Evolutionary conservation across 2,329 filamentous ascomycete species (phyloP), one percentile per base, ranked within the genome.

Genomic region (Xylaria digitata): DNA sequence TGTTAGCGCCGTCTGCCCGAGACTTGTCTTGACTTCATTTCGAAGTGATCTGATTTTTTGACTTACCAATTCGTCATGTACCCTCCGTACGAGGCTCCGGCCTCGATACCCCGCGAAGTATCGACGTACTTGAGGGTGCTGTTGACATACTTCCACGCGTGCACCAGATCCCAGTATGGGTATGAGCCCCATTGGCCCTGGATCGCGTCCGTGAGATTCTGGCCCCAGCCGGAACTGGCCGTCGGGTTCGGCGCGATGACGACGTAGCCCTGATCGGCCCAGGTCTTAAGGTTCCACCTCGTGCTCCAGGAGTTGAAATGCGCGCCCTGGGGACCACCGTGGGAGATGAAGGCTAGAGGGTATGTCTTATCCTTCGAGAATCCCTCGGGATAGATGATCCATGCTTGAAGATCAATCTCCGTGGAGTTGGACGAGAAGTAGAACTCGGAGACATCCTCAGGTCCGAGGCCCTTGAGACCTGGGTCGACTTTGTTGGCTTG

Each of bases 211-310:
- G 84, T 86, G 62, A 87, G 83, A 2, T 79, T 76, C 72, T 87
- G 85, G 2, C 85, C 85, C 71, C 85, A 87, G 11, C 85, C 83
- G 6, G 83, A 84, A 63, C 82, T 84, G 15, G 84, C 85, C 1
- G 84, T 85, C 2, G 85, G 85, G 70, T 87, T 86, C 8, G 85
- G 85, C 6, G 82, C 80, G 50, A 87, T 79, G 3, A 86, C 85
- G 34, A 87, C 80, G 70, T 87, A 87, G 50, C 85, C 85, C 71
- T 87, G 85, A 68, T 86, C 85, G 6, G 85, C 85, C 75, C 85
- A 87, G 52, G 85, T 79, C 40, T 83, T 83, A 19, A 83, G 83
- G 71, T 86, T 86, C 84, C 84, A 86, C 6, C 84, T 78, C 4
- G 83, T 86, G 56, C 80, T 83, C 84, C 84, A 86, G 45, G 80